These are phyloP conservation scores for Kurtzmaniella fragi DNA, from an alignment of 805 yeast species.

Conservation along the genomic window DNA sequence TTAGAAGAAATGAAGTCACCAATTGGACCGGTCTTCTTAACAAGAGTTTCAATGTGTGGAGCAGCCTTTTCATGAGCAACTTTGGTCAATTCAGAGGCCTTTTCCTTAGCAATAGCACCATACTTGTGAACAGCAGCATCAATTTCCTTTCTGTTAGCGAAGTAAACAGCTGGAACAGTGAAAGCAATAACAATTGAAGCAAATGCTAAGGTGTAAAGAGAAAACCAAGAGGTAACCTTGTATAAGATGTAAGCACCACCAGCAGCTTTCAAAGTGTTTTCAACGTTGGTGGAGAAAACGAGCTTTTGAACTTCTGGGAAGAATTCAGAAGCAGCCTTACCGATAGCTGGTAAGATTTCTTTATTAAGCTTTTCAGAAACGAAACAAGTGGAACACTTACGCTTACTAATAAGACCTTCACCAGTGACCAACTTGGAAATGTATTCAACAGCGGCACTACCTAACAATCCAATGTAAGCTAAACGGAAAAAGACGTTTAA, in stretches of 20 bases:
- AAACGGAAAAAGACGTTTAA: slow-evolving; percentile 57
- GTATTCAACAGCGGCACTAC: slow-evolving; percentile 74
- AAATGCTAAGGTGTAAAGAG: slow-evolving; percentile 63
- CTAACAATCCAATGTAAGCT: slow-evolving; percentile 51
- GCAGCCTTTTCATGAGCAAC: slow-evolving; percentile 38
- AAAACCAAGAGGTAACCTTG: slow-evolving; percentile 70
- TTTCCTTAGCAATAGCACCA: slow-evolving; percentile 43
- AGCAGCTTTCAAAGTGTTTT: slow-evolving; percentile 69
- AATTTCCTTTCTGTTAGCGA: slow-evolving; percentile 70
- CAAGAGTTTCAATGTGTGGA: slow-evolving; percentile 56
- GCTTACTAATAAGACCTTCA: slow-evolving; percentile 72
- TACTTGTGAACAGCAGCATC: slow-evolving; percentile 53
- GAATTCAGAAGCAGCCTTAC: slow-evolving; percentile 41
- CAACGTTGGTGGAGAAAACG: slow-evolving; percentile 64
- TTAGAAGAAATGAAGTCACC: slow-evolving; percentile 53
- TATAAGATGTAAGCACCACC: slow-evolving; percentile 58
- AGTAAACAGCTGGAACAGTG: slow-evolving; percentile 71
- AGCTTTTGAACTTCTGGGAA: slow-evolving; percentile 55
- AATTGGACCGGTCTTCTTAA: slow-evolving; percentile 62
- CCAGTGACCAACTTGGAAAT: slow-evolving; percentile 70
- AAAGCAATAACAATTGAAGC: slow-evolving; percentile 57
- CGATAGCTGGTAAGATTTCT: slow-evolving; percentile 36
- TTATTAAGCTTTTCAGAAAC: slow-evolving; percentile 32
- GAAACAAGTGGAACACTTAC: slow-evolving; percentile 53
- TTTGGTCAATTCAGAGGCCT: slow-evolving; percentile 40